Conservation (phyloP, 2,329 filamentous ascomycete species). For the Botrytis pseudocinerea region DNA sequence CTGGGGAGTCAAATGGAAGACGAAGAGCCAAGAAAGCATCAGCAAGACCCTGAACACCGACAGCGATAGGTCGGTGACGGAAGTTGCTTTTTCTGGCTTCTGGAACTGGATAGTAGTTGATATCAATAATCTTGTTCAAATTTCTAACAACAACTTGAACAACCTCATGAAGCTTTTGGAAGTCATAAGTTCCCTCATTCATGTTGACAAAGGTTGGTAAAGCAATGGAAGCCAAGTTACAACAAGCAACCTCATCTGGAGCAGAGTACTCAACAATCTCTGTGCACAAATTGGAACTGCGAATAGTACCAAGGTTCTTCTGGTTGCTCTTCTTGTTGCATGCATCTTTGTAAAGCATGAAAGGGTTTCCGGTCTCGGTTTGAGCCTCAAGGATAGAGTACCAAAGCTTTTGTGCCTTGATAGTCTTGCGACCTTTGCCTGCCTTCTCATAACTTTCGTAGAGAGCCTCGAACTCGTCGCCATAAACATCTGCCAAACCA, state of each 20-base stretch:
- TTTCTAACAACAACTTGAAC: conserved; percentile 90
- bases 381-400: conserved; percentile 97
- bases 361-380: conserved; percentile 98
- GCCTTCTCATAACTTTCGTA: conserved; percentile 92
- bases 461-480: conserved; percentile 92
- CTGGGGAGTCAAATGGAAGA: conserved; percentile 93
- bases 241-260: conserved; percentile 97
- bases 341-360: conserved; percentile 99
- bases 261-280: conserved; percentile 98
- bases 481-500: conserved; percentile 93
- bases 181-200: conserved; percentile 82
- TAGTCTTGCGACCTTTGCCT: conserved; percentile 82
- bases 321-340: conserved; percentile 99
- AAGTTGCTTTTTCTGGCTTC: conserved; percentile 97
- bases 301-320: conserved; percentile 98
- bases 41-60: conserved; percentile 96
- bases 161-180: conserved; percentile 94
- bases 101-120: conserved; percentile 96
- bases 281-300: conserved; percentile 97
- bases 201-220: conserved; percentile 91
- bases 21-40: conserved; percentile 97
- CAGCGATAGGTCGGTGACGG: conserved; percentile 91
- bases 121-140: conserved; percentile 96
- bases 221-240: conserved; percentile 93
- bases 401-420: conserved; percentile 99